Evolutionary conservation across 1,284 basidiomycete species (phyloP).

Genomic region (Trichosporon faecale): DNA sequence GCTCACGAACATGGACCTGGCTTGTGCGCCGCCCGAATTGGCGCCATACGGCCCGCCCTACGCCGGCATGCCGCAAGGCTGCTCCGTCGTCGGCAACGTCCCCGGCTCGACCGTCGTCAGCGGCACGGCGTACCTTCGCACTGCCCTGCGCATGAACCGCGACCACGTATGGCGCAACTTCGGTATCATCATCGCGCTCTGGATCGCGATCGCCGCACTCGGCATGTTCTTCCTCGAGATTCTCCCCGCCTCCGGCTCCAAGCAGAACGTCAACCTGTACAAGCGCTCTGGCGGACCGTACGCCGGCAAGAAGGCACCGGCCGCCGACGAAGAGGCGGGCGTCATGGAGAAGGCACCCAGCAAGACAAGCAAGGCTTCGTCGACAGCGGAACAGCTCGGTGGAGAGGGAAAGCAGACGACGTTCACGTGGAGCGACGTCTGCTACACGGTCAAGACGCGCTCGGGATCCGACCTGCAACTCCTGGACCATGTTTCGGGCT

Average conservation of each 20-base stretch:
- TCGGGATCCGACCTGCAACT: slow-evolving; percentile 45
- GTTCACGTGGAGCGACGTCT: slow-evolving; percentile 55
- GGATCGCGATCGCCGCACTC: slow-evolving; percentile 30
- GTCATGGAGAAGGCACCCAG: slow-evolving; percentile 7
- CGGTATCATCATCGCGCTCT: slow-evolving; percentile 51
- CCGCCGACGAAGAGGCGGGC: slow-evolving; percentile 23
- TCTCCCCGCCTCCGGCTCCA: slow-evolving; percentile 38
- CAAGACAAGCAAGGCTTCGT: not conserved
- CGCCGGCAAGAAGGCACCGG: slow-evolving; percentile 25
- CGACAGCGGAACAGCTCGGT: not conserved
- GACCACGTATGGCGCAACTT: slow-evolving; percentile 54
- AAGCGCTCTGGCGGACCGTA: slow-evolving; percentile 24
- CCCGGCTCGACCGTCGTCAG: slow-evolving; percentile 14
- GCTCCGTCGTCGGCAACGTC: slow-evolving; percentile 49
- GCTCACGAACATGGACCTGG: slow-evolving; percentile 48
- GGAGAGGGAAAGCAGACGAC: slow-evolving; percentile 13
- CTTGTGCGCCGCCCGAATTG: slow-evolving; percentile 49
- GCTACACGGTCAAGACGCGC: slow-evolving; percentile 53
- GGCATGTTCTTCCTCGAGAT: slow-evolving; percentile 26
- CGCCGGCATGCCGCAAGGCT: slow-evolving; percentile 32
- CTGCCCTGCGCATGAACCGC: slow-evolving; percentile 48
- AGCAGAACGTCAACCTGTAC: slow-evolving; percentile 42
- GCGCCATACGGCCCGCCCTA: slow-evolving; percentile 51
- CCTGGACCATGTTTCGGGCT: slow-evolving; percentile 56
- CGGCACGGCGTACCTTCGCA: slow-evolving; percentile 44